Base-by-base conservation (phyloP, 169 alveolate genomes). In the Plasmodium cynomolgi region DNA sequence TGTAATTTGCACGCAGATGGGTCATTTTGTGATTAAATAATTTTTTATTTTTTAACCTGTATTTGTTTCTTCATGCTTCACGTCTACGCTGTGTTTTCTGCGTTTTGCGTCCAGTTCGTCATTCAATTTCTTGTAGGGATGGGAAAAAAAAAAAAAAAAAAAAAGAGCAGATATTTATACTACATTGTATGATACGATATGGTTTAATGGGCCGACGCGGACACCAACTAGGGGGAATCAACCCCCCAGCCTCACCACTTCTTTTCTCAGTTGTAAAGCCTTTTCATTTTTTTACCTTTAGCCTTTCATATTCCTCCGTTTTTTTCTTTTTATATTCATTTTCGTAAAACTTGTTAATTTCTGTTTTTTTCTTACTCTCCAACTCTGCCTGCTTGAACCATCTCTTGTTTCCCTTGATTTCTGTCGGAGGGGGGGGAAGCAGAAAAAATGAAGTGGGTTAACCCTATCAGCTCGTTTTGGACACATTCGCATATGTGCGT, bases 301-400 rank as follows among this genome's bases (percentile, higher is more conserved):
- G 50, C 77, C 94, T 88, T 79, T 88, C 94, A 81, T 88, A 88
- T 72, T 88, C 94, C 41, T 88, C 84, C n/a, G 58, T 80, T 80
- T 88, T 88, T 31, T 88, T 88, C 77, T 88, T 88, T 29, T 88
- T 88, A 80, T 80, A 68, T 88, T 88, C 94, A 41, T 79, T 88
- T 71, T 88, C 94, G 37, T 88, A 88, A 41, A 88, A 62, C 50
- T 88, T 77, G 31, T 80, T 72, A 73, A 62, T 68, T 81, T 88
- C 90, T 39, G 81, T 79, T 31, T 88, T 88, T 81, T 88, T 80
- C 56, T 80, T 84, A 58, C 83, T 62, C 73, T 88, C 94, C 58
- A 88, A 88, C n/a, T 88, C 94, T 79, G 91, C 79, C 54, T 88
- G 94, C 74, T 88, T 88, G 73, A 88, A 23, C 94, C 94, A 88